These are phyloP conservation scores for Murraya paniculata DNA, from an alignment of 345 rosid genomes.

Conservation along the genomic window DNA sequence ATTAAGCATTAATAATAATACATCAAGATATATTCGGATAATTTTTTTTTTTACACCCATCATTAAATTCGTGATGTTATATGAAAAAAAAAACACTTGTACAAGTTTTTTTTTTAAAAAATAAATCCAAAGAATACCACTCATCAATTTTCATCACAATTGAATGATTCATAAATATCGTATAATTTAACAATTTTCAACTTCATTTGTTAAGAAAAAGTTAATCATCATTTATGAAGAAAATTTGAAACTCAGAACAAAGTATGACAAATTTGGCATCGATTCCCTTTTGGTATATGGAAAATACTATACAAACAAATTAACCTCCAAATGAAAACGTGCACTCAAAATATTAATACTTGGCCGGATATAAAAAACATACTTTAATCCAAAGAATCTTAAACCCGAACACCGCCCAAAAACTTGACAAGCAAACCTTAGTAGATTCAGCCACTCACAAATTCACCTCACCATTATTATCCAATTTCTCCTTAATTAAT, in stretches of 20 bases:
- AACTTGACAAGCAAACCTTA: background rate
- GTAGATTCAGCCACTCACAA: background rate
- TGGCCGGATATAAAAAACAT: background rate
- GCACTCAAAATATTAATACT: conserved; percentile 10
- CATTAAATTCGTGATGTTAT: too few species aligned
- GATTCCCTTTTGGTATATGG: background rate
- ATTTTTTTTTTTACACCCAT: too few species aligned
- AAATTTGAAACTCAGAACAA: background rate
- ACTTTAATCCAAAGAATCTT: background rate
- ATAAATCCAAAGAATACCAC: too few species aligned
- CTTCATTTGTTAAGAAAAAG: background rate
- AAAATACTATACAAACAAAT: background rate
- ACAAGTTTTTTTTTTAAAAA: too few species aligned
- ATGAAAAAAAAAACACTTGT: too few species aligned
- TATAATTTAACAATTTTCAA: background rate
- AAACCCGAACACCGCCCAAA: background rate
- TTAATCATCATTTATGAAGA: background rate
- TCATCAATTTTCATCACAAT: background rate
- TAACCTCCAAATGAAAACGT: conserved; percentile 4
- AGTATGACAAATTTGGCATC: background rate
- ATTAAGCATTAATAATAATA: fast-evolving
- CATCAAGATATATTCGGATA: too few species aligned
- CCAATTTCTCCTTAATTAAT: too few species aligned
- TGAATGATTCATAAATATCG: background rate
- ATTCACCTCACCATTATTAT: too few species aligned